phyloP scores from a whole-genome alignment of 139 green algal genomes.

The Chlorella sp. region DNA sequence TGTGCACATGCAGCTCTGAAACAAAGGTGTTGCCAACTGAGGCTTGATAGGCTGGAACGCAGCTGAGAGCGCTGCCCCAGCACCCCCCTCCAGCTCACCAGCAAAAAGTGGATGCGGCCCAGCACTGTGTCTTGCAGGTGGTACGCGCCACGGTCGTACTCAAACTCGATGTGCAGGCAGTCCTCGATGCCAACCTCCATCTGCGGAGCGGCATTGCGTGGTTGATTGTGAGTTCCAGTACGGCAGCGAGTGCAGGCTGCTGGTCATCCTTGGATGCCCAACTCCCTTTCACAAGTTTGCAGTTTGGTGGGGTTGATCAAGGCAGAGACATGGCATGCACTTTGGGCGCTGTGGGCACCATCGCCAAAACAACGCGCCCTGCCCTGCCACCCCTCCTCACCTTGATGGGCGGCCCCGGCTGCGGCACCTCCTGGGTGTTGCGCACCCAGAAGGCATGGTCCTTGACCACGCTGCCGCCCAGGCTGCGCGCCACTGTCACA shows the following conservation, averaged over 20 bases:
- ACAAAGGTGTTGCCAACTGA: no score
- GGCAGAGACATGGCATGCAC: no score
- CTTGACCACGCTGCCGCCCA: constrained; percentile 79
- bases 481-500: constrained; percentile 84
- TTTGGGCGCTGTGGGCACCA: no score
- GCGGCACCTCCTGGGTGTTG: constrained; percentile 65
- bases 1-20: no score
- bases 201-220: neutral
- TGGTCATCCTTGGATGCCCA: no score
- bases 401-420: constrained; percentile 75
- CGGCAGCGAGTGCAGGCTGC: neutral
- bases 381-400: constrained; percentile 34
- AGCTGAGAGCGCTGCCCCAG: no score
- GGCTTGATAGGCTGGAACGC: no score
- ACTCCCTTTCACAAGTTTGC: no score
- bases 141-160: constrained; percentile 94
- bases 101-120: constrained; percentile 98
- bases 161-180: constrained; percentile 99
- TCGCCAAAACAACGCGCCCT: no score
- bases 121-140: constrained; percentile 93
- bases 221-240: no score
- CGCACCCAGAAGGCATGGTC: constrained; percentile 94
- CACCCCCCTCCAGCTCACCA: constrained; percentile 66
- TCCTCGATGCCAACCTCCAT: constrained; percentile 92
- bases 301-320: no score